A percentile compares a stretch with the other conserved stretches of the same genome.
phyloP scores from a whole-genome alignment of 2,329 filamentous ascomycete species.

The Neopestalotiopsis rosae region DNA sequence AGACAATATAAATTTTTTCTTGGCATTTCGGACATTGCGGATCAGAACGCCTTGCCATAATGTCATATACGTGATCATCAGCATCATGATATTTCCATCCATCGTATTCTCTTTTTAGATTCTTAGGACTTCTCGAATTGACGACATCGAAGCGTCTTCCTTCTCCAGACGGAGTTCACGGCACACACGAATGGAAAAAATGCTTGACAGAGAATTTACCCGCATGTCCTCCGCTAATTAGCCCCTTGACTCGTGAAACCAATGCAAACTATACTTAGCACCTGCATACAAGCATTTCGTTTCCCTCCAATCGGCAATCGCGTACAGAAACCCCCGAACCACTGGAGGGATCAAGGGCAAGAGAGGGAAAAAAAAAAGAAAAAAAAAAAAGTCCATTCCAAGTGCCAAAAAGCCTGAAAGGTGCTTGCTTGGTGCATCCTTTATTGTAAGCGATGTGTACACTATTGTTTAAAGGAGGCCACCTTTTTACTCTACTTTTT shows the following conservation, averaged over 20 bases:
- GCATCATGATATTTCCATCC: too few species aligned
- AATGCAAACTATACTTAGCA: neutral
- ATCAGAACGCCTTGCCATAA: neutral
- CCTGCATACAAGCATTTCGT: neutral
- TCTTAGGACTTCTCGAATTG: too few species aligned
- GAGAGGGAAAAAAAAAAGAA: neutral
- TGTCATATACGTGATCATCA: neutral
- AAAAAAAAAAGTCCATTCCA: neutral
- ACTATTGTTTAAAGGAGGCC: too few species aligned
- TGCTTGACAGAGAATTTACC: neutral
- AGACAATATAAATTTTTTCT: neutral
- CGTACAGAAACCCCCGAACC: neutral
- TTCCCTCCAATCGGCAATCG: neutral
- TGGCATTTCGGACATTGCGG: neutral
- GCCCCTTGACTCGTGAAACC: slow-evolving; percentile 1
- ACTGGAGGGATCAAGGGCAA: neutral
- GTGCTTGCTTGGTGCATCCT: too few species aligned
- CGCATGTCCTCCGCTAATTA: neutral
- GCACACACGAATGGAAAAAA: neutral
- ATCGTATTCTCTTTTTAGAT: too few species aligned
- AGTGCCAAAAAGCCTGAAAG: neutral
- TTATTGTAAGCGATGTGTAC: neutral
- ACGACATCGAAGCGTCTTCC: too few species aligned
- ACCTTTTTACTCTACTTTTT: too few species aligned
- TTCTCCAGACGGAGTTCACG: too few species aligned